Conservation (phyloP, 257 asterid species). For the Gentiana dahurica region DNA sequence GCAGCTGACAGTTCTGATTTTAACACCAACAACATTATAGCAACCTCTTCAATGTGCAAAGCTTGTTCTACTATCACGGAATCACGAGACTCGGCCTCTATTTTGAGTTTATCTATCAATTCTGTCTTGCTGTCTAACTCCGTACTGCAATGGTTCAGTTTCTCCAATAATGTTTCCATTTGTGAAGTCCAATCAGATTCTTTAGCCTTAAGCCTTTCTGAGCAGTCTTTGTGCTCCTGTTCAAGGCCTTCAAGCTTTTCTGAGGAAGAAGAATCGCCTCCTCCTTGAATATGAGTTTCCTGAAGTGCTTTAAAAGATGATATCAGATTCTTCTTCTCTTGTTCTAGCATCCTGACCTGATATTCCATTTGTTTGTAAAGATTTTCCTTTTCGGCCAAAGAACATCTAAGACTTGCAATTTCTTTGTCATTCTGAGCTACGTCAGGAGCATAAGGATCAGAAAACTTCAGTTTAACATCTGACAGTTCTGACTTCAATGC, state of each 20-base stretch:
- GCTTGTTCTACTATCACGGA: slow-evolving; percentile 45
- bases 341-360: slow-evolving; percentile 56
- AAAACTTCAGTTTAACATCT: slow-evolving; percentile 40
- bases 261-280: slow-evolving; percentile 47
- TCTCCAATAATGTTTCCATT: slow-evolving; percentile 40
- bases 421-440: slow-evolving; percentile 60
- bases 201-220: slow-evolving; percentile 32
- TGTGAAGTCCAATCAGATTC: slow-evolving; percentile 61
- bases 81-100: slow-evolving; percentile 54
- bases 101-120: slow-evolving; percentile 38
- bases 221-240: slow-evolving; percentile 13
- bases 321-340: slow-evolving; percentile 60
- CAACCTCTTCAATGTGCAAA: slow-evolving; percentile 49
- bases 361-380: slow-evolving; percentile 80
- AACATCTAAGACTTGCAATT: slow-evolving; percentile 49
- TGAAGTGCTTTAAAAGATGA: slow-evolving; percentile 52
- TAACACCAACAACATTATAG: slow-evolving; percentile 45
- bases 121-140: slow-evolving; percentile 34
- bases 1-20: slow-evolving; percentile 54
- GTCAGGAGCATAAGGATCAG: slow-evolving; percentile 18
- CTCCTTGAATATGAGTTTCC: slow-evolving; percentile 61
- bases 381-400: slow-evolving; percentile 48
- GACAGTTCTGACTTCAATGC: slow-evolving; percentile 51
- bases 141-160: slow-evolving; percentile 32
- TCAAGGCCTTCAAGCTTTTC: slow-evolving; percentile 56